Base-by-base conservation (phyloP, 805 yeast species). In the Candida methanosorbosa region DNA sequence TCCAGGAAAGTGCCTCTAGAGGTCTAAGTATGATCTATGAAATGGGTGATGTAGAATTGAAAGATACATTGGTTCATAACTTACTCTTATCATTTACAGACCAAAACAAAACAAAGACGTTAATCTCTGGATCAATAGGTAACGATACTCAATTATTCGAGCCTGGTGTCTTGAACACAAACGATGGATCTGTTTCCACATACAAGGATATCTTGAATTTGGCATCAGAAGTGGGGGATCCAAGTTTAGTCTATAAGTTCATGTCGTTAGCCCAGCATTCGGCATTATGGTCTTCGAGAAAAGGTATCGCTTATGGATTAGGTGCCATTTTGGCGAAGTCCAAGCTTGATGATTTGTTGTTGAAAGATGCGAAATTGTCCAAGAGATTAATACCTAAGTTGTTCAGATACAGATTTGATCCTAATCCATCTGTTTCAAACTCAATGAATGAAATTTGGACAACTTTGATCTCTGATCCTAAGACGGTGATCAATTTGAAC, bases 201-300 rank as follows among this genome's bases (percentile, higher is more conserved):
- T 90, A 90, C 54, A 84, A 81, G 48, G 98, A 90, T 56, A 84
- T 90, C 21, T 64, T 90, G 46, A 83, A 66, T 46, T 64, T 90
- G 33, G 97, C 98, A 0, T 76, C 92, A 1, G 98, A 90, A 51
- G 94, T 87, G 9, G 97, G 97, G 20, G 96, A 90, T 56, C 95
- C 97, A 12, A 74, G 92, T 44, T 69, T 90, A 43, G 96, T 90
- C 4, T 90, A 90, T 58, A 84, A 86, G 51, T 90, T 90, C 54
- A 86, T 90, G 96, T 78, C 95, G 0, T 61, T 90, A 37, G 94
- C 97, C 0, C 80, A 84, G 42, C 80, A 79, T 34, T 84, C 95
- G 0, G 78, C 92, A 0, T 58, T 88, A 16, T 90, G 98, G 98
- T 74, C 94, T 0, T 83, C 96, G 0, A 68, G 95, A 52, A 84